phyloP scores from a whole-genome alignment of 441 rosid genomes.

The Cnidoscolus chayamansa region DNA sequence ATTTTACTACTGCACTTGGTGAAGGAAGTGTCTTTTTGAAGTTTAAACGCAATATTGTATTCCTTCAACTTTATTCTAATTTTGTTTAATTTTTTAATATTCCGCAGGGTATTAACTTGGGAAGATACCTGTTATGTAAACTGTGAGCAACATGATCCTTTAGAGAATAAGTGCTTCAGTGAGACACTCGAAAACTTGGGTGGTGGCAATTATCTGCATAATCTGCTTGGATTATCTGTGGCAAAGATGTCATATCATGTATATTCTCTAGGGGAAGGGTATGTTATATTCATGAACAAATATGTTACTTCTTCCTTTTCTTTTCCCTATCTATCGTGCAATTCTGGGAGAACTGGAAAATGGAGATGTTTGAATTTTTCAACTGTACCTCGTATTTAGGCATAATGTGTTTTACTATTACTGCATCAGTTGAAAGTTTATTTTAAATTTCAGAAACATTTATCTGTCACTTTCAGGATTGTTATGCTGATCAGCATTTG shows the following conservation, averaged over 20 bases:
- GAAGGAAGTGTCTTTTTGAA: neutral
- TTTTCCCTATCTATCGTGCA: neutral
- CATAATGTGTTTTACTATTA: too few relatives aligned
- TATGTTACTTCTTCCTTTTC: neutral
- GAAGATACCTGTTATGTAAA: constrained; percentile 75
- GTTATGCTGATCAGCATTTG: neutral
- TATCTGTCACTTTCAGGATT: neutral
- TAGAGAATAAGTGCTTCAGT: constrained; percentile 34
- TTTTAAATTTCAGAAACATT: neutral
- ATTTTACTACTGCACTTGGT: neutral
- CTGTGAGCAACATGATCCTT: constrained; percentile 37
- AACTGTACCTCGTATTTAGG: neutral
- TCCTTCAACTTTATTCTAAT: neutral
- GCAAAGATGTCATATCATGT: constrained; percentile 87
- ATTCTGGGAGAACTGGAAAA: neutral
- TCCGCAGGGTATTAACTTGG: constrained; percentile 80
- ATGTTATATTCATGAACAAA: constrained; percentile 28
- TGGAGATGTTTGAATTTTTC: constrained; percentile 1
- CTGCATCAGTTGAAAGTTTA: neutral
- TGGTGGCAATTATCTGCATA: constrained; percentile 37
- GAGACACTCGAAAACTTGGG: constrained; percentile 39
- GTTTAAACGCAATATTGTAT: neutral
- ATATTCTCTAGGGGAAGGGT: constrained; percentile 95
- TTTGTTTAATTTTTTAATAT: constrained; percentile 16
- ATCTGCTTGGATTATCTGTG: constrained; percentile 68